Percentiles rank a stretch among this genome's conserved stretches.
Evolutionary conservation across 495 filamentous ascomycete genomes (phyloP).

Genomic region (Trichodelitschia bisporula): DNA sequence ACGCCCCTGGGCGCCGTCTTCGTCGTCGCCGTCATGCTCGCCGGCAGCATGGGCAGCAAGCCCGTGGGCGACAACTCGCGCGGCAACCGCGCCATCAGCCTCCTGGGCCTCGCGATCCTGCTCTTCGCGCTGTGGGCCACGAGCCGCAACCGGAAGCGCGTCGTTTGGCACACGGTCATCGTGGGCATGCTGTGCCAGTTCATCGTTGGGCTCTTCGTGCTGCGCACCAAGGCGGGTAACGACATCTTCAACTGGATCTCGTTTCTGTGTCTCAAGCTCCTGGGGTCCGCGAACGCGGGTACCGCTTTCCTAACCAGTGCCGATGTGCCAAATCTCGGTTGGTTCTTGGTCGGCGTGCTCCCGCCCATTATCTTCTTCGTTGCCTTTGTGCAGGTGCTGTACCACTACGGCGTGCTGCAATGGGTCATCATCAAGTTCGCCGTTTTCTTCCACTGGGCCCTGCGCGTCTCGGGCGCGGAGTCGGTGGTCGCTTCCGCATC

Average conservation of each 20-base stretch:
- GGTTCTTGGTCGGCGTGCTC: conserved; percentile 50
- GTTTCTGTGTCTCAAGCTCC: conserved; percentile 35
- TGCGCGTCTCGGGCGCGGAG: conserved; percentile 80
- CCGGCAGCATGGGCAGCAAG: conserved; percentile 47
- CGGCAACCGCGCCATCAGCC: conserved; percentile 48
- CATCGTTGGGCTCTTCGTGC: conserved; percentile 65
- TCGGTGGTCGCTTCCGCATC: conserved; percentile 84
- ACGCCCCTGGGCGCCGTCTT: conserved; percentile 31
- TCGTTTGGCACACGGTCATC: conserved; percentile 74
- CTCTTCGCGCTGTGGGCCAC: conserved; percentile 38
- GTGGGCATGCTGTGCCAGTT: conserved; percentile 74
- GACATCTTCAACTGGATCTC: conserved; percentile 84
- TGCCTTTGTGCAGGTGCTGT: conserved; percentile 57
- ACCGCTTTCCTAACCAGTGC: conserved; percentile 42
- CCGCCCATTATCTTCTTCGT: conserved; percentile 89
- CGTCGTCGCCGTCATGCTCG: conserved; percentile 40
- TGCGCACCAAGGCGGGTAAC: conserved; percentile 47
- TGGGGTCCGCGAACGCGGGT: conserved; percentile 48
- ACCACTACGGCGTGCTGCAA: conserved; percentile 53
- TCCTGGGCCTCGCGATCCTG: conserved; percentile 60
- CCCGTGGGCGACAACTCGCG: conserved; percentile 54
- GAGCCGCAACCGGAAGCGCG: conserved; percentile 41
- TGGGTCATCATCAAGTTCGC: conserved; percentile 77
- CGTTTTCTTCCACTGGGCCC: conserved; percentile 70
- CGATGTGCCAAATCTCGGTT: conserved; percentile 18